phyloP scores from a whole-genome alignment of 2,329 filamentous ascomycete species.

The Fulvia fulva region DNA sequence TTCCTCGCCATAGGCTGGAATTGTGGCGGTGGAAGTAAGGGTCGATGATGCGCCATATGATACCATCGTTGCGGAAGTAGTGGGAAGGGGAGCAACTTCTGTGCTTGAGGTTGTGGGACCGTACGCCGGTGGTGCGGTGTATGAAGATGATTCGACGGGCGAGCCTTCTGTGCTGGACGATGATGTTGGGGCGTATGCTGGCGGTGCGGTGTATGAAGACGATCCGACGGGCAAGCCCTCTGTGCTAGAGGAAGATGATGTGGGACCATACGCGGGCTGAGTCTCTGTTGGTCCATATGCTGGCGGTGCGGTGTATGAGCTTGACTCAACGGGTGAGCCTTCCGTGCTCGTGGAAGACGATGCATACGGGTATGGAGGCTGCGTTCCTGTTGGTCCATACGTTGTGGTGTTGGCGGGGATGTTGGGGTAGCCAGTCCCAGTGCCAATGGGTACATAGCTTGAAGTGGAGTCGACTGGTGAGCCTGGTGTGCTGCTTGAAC shows the following conservation, averaged over 20 bases:
- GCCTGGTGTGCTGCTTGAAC: background rate
- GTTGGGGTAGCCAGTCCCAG: too few relatives aligned
- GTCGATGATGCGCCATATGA: background rate
- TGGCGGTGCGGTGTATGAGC: background rate
- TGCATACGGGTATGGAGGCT: background rate
- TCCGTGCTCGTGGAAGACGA: constrained; percentile 8
- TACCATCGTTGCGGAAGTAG: background rate
- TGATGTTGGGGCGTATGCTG: too few relatives aligned
- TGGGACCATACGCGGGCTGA: too few relatives aligned
- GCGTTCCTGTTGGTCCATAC: background rate
- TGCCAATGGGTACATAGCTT: background rate
- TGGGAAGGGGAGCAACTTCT: background rate
- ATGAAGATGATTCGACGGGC: constrained; percentile 3
- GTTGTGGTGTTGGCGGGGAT: too few relatives aligned
- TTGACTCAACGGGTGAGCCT: constrained; percentile 4
- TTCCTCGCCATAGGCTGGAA: constrained; percentile 7
- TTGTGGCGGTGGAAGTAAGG: constrained; percentile 2
- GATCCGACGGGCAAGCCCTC: too few relatives aligned
- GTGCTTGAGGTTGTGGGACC: background rate
- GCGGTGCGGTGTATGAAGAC: too few relatives aligned
- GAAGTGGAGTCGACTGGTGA: constrained; percentile 1
- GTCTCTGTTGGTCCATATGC: background rate
- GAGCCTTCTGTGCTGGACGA: constrained; percentile 8
- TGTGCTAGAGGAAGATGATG: too few relatives aligned
- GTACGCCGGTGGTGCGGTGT: background rate